Evolutionary conservation across 1,284 basidiomycete genomes (phyloP).

Genomic region (Pseudozyma sp.): DNA sequence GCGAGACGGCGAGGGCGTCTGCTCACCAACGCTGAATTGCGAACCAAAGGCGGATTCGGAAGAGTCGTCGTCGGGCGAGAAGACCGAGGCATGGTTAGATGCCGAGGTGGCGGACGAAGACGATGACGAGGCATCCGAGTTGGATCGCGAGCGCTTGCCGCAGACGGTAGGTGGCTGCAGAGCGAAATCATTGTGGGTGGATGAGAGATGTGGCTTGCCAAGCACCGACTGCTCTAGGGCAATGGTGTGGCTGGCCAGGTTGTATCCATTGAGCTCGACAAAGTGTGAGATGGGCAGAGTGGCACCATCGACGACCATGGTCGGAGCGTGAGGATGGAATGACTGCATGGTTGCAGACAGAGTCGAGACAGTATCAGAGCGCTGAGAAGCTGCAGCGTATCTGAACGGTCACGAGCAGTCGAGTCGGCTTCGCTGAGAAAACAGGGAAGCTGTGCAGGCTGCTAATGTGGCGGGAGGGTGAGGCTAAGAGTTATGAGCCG

Average conservation of each 20-base stretch:
- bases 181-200: slow-evolving; percentile 4
- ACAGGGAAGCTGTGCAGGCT: slow-evolving; percentile 15
- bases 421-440: slow-evolving; percentile 12
- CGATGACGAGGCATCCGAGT: slow-evolving; percentile 41
- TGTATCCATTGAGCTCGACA: slow-evolving; percentile 45
- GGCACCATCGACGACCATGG: slow-evolving; percentile 27
- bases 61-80: slow-evolving; percentile 34
- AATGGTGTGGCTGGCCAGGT: slow-evolving; percentile 45
- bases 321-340: slow-evolving; percentile 14
- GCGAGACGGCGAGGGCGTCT: slow-evolving; percentile 37
- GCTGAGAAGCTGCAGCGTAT: slow-evolving; percentile 22
- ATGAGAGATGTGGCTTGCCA: slow-evolving; percentile 35
- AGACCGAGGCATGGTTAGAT: slow-evolving; percentile 49
- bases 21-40: slow-evolving; percentile 38
- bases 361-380: slow-evolving; percentile 4
- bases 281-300: slow-evolving; percentile 22
- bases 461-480: slow-evolving; percentile 2
- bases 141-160: slow-evolving; percentile 50
- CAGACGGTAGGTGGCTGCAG: slow-evolving; percentile 21
- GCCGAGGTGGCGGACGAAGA: slow-evolving; percentile 36
- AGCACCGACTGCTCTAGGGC: slow-evolving; percentile 51
- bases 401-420: slow-evolving; percentile 18
- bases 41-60: slow-evolving; percentile 31
- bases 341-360: slow-evolving; percentile 29
- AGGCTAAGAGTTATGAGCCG: slow-evolving; percentile 31